Evolutionary conservation across 257 asterid genomes (phyloP).

Genomic region (Nicotiana undulata): DNA sequence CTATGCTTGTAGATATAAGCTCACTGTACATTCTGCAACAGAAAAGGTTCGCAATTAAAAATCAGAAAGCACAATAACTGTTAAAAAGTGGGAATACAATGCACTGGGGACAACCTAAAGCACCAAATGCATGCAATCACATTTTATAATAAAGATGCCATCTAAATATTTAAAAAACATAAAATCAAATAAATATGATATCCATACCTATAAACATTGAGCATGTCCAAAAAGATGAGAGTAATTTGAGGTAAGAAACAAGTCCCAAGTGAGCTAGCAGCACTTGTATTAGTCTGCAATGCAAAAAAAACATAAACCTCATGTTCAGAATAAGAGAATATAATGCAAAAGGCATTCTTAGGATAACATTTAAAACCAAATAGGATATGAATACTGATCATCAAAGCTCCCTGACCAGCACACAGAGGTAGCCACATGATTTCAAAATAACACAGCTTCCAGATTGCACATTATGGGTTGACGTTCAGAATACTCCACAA

Average conservation of each 20-base stretch:
- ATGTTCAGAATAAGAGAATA: neutral
- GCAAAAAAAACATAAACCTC: conserved; percentile 3
- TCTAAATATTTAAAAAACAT: neutral
- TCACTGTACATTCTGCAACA: conserved; percentile 94
- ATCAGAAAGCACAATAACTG: conserved; percentile 3
- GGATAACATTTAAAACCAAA: neutral
- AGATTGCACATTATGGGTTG: neutral
- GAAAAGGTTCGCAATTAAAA: conserved; percentile 13
- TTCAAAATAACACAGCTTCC: neutral
- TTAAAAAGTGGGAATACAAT: neutral
- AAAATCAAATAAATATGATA: neutral
- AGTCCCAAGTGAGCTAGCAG: conserved; percentile 85
- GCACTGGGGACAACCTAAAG: neutral
- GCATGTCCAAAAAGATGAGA: conserved; percentile 86
- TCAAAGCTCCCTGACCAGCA: neutral
- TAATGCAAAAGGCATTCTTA: neutral
- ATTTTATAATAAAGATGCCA: neutral
- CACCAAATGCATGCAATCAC: neutral
- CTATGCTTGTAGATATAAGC: conserved; percentile 80
- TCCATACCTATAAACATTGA: conserved; percentile 82
- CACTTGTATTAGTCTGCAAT: conserved; percentile 91
- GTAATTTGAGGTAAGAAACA: conserved; percentile 80
- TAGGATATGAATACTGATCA: neutral
- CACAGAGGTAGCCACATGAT: conserved; percentile 1
- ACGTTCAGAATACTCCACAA: neutral